Conservation (phyloP, 108 stramenopile species). For the Cyclotella sp. region DNA sequence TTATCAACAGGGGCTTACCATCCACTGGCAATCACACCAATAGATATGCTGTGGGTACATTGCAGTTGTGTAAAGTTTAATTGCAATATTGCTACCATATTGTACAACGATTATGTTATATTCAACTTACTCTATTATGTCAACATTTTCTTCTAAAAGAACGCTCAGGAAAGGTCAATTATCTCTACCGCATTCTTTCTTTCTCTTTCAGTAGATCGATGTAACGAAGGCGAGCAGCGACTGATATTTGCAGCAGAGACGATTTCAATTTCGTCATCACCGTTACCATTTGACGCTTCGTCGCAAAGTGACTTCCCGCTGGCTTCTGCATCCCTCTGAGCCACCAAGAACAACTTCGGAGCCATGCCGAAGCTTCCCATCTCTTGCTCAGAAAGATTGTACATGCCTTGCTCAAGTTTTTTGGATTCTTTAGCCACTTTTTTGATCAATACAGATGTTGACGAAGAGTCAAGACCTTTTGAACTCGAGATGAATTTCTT, state of each 20-base stretch:
- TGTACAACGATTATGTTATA: too few relatives aligned
- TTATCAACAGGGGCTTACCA: too few relatives aligned
- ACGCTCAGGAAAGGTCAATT: constrained; percentile 22
- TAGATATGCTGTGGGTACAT: too few relatives aligned
- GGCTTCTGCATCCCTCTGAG: constrained; percentile 37
- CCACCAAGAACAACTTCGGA: constrained; percentile 47
- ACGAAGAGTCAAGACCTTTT: constrained; percentile 12
- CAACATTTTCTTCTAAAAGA: too few relatives aligned
- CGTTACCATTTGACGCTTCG: constrained; percentile 7
- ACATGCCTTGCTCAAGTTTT: constrained; percentile 46
- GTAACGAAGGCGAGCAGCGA: background rate
- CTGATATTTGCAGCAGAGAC: constrained; percentile 6
- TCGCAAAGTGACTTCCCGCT: constrained; percentile 35
- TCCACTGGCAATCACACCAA: too few relatives aligned
- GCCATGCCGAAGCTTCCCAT: constrained; percentile 47
- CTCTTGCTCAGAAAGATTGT: constrained; percentile 50
- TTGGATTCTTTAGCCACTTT: constrained; percentile 26
- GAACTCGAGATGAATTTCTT: constrained; percentile 9
- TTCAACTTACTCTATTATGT: too few relatives aligned
- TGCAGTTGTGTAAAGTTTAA: constrained; percentile 1
- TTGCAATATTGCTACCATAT: too few relatives aligned
- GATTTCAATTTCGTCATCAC: constrained; percentile 38
- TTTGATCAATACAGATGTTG: constrained; percentile 1
- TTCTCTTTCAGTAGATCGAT: background rate
- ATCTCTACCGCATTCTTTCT: constrained; percentile 15